A percentile compares a stretch with the other conserved stretches of the same genome.
These are phyloP conservation scores for Pinguiococcus pyrenoidosus DNA, from an alignment of 108 stramenopile species.

Conservation along the genomic window DNA sequence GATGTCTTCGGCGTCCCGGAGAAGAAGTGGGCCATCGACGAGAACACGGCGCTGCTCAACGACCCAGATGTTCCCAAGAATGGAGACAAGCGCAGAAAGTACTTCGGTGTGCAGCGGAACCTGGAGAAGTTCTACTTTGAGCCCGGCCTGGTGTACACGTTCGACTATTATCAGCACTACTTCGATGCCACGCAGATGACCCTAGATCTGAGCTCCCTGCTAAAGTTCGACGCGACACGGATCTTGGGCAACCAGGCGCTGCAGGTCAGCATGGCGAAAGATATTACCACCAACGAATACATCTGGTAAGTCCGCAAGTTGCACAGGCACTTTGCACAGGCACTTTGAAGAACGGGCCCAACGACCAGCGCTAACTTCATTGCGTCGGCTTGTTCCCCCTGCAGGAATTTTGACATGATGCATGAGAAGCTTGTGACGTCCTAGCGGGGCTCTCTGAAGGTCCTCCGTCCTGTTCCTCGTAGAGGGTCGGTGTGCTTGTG, in stretches of 20 bases:
- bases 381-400: too few relatives aligned
- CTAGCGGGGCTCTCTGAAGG: too few relatives aligned
- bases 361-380: too few relatives aligned
- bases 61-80: slow-evolving; percentile 1
- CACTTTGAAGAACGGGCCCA: too few relatives aligned
- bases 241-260: not conserved
- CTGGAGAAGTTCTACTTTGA: not conserved
- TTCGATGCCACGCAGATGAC: not conserved
- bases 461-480: too few relatives aligned
- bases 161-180: slow-evolving; percentile 5
- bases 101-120: not conserved
- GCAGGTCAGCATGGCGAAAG: slow-evolving; percentile 1
- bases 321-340: too few relatives aligned
- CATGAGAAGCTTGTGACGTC: not conserved
- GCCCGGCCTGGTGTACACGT: not conserved
- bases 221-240: not conserved
- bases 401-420: not conserved
- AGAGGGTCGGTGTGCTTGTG: too few relatives aligned
- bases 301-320: too few relatives aligned
- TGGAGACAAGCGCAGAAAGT: slow-evolving; percentile 1
- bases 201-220: not conserved
- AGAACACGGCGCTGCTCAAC: not conserved
- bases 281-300: not conserved
- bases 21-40: not conserved
- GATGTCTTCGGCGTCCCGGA: not conserved